Conservation (phyloP, 164 flowering plant genomes). For the Tetracentron sinense region DNA sequence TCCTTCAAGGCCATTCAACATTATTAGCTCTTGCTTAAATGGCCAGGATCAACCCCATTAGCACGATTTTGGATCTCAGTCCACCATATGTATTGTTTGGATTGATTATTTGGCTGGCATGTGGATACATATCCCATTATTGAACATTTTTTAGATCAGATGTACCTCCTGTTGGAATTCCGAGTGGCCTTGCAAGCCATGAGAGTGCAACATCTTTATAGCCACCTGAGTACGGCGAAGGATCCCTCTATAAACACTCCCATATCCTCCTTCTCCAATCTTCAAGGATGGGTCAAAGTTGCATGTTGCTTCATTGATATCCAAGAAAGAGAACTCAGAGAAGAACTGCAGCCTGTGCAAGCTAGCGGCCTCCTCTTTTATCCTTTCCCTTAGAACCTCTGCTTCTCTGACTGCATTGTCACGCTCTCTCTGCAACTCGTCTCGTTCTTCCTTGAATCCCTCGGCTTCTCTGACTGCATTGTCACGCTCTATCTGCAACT, state of each 20-base stretch:
- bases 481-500: slow-evolving; percentile 32
- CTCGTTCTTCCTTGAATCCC: slow-evolving; percentile 52
- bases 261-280: slow-evolving; percentile 89
- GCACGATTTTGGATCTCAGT: too few species aligned
- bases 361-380: slow-evolving; percentile 21
- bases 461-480: slow-evolving; percentile 31
- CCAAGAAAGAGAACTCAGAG: slow-evolving; percentile 54
- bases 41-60: too few species aligned
- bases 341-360: slow-evolving; percentile 31
- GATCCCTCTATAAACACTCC: slow-evolving; percentile 59
- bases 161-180: slow-evolving; percentile 88
- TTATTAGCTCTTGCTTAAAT: too few species aligned
- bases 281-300: slow-evolving; percentile 48
- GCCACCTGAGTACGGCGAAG: slow-evolving; percentile 73
- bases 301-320: slow-evolving; percentile 65
- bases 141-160: not conserved
- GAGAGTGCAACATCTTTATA: slow-evolving; percentile 53
- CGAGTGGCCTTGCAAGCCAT: slow-evolving; percentile 58
- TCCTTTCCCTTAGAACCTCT: slow-evolving; percentile 25
- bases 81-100: too few species aligned
- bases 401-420: slow-evolving; percentile 57
- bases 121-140: too few species aligned
- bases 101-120: too few species aligned
- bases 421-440: slow-evolving; percentile 55
- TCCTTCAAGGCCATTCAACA: too few species aligned